A percentile compares a stretch with the other conserved stretches of the same genome.
Evolutionary conservation across 140 eudicot species (phyloP).

Genomic region (Bidens hawaiensis): DNA sequence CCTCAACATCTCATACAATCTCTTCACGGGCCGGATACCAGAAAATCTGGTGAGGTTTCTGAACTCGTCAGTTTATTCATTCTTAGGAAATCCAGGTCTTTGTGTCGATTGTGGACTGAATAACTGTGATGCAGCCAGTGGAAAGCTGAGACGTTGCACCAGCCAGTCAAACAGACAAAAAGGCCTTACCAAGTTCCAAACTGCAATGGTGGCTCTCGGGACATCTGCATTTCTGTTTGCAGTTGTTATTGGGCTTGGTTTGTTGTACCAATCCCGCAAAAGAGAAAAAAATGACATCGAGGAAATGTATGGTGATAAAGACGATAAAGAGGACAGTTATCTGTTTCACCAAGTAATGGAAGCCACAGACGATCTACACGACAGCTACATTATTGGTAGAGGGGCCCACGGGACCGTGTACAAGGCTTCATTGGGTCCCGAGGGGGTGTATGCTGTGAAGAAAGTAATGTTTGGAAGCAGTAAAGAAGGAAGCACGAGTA

Average conservation of each 20-base stretch:
- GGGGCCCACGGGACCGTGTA: conserved; percentile 95
- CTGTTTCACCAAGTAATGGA: conserved; percentile 48
- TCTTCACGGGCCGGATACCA: conserved; percentile 68
- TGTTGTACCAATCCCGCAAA: conserved; percentile 17
- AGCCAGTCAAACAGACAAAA: conserved; percentile 17
- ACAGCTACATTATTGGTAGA: conserved; percentile 63
- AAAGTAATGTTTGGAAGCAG: conserved; percentile 47
- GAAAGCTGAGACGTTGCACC: conserved; percentile 35
- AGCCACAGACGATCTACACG: conserved; percentile 66
- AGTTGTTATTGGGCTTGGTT: conserved; percentile 36
- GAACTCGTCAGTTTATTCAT: conserved; percentile 49
- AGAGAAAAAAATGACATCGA: conserved; percentile 29
- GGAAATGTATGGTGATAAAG: conserved; percentile 33
- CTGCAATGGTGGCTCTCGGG: conserved; percentile 52
- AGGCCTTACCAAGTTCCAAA: conserved; percentile 36
- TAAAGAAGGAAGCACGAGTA: conserved; percentile 56
- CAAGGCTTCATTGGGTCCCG: conserved; percentile 62
- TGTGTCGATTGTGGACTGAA: conserved; percentile 48
- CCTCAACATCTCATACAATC: conserved; percentile 64
- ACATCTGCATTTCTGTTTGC: conserved; percentile 34
- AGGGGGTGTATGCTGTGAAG: conserved; percentile 69
- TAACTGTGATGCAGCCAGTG: conserved; percentile 31
- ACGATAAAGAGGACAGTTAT: conserved; percentile 43
- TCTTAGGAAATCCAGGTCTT: conserved; percentile 55
- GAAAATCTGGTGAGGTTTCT: conserved; percentile 36